phyloP scores from a whole-genome alignment of 2,329 filamentous ascomycete genomes.

The Macrophomina tecta region DNA sequence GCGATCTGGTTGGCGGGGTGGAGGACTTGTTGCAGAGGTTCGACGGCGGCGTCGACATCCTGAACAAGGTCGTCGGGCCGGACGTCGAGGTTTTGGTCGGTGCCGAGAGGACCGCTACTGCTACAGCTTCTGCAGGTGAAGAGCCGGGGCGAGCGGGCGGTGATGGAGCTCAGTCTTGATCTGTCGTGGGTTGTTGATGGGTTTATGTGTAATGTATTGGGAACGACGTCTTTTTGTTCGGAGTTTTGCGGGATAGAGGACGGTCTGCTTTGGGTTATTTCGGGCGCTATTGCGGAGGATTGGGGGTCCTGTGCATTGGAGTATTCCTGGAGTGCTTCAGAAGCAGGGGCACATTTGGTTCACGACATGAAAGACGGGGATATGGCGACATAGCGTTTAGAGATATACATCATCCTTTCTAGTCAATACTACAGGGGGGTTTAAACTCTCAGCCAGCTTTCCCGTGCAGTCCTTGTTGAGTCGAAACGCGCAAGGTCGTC shows the following conservation, averaged over 20 bases:
- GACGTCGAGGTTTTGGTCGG: conserved; percentile 5
- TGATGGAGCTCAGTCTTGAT: background rate
- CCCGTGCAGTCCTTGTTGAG: background rate
- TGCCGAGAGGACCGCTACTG: too few species aligned
- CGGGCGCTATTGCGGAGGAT: background rate
- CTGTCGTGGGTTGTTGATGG: background rate
- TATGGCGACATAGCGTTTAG: background rate
- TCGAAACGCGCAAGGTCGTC: background rate
- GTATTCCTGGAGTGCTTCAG: background rate
- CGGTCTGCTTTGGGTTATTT: too few species aligned
- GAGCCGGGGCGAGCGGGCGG: background rate
- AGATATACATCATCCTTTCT: background rate
- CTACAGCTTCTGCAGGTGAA: background rate
- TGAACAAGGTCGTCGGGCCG: conserved; percentile 41
- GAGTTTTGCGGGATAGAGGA: too few species aligned
- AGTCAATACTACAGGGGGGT: background rate
- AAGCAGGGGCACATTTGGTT: background rate
- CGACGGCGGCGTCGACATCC: conserved; percentile 42
- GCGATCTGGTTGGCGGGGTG: conserved; percentile 44
- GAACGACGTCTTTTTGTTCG: background rate
- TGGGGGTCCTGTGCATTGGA: background rate
- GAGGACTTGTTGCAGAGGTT: conserved; percentile 46
- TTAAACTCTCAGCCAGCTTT: background rate
- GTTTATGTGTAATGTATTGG: background rate
- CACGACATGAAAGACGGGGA: background rate